Base-by-base conservation (phyloP, 1,284 basidiomycete species). In the Hypsizygus ulmarius region DNA sequence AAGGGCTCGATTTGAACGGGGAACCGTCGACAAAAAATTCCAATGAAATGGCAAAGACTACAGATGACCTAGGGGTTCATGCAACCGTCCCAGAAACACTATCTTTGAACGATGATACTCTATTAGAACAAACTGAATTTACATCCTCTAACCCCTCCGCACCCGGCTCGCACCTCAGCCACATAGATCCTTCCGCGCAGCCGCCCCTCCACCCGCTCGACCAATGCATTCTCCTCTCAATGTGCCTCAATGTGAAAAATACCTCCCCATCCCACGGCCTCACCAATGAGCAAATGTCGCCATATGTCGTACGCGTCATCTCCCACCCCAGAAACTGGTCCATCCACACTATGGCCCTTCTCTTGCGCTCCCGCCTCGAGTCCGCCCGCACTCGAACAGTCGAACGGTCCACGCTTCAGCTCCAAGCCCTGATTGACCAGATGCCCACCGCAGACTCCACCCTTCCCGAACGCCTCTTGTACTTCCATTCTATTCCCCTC, bases 41-140 rank as follows among this genome's bases (percentile, higher is more conserved):
- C 12, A 19, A 42, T 25, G 51, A 33, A 15, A 41, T n/a, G 5
- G 39, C 16, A 14, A 25, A 16, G 15, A 30, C 35, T 18, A 7
- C 34, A 9, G 27, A n/a, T 9, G 48, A 48, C n/a, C 2, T 44
- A 11, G 41, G 42, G 14, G 16, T 51, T 19, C 50, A 36, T 18
- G 44, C 12, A 7, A 68, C 55, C 53, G 66, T 91, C 40, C 97
- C 96, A 9, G 83, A 93, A 63, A 87, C 86, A 1, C 72, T 97
- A 25, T 72, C 77, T 2, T 78, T 99, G 45, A 97, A 99, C 66
- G 97, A 99, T 69, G 97, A 99, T 67, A 97, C 94, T 0, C 76
- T 99, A 8, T 79, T 99, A 36, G 97, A 99, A 68, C 84, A 90
- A 60, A 99, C 96, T 3, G 81, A 88, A 60, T 99, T 93, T 66